These are phyloP conservation scores for Corylus americana DNA, from an alignment of 306 rosid genomes.

Conservation along the genomic window DNA sequence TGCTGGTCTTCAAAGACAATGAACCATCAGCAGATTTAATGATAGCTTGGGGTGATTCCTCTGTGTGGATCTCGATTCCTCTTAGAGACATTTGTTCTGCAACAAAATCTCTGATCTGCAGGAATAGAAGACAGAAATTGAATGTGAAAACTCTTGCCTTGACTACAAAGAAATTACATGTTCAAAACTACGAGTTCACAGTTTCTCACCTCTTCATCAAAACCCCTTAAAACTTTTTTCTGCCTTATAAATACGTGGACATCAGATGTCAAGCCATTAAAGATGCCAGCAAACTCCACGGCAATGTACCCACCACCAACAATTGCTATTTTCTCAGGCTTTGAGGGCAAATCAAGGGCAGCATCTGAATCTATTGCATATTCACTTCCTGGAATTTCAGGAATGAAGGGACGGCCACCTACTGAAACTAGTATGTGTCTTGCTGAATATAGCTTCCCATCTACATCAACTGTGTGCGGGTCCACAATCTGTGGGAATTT, in stretches of 20 bases:
- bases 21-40: constrained; percentile 75
- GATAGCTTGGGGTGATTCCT: constrained; percentile 84
- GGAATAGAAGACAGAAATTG: constrained; percentile 26
- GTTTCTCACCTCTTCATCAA: constrained; percentile 87
- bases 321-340: constrained; percentile 88
- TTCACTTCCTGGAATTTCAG: constrained; percentile 87
- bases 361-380: constrained; percentile 92
- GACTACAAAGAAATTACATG: background rate
- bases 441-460: constrained; percentile 85
- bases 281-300: constrained; percentile 95
- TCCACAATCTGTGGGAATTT: constrained; percentile 61
- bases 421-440: constrained; percentile 79
- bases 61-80: constrained; percentile 83
- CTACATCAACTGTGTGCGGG: constrained; percentile 84
- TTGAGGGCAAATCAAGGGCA: constrained; percentile 91
- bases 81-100: constrained; percentile 81
- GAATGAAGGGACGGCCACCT: constrained; percentile 94
- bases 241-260: constrained; percentile 92
- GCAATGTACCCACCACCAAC: constrained; percentile 99
- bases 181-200: constrained; percentile 14
- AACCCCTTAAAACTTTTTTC: constrained; percentile 87
- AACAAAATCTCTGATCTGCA: constrained; percentile 88
- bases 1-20: constrained; percentile 85
- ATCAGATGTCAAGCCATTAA: constrained; percentile 69
- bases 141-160: constrained; percentile 14